Evolutionary conservation across 2,329 filamentous ascomycete genomes (phyloP).

Genomic region (Cladosporium sp.): DNA sequence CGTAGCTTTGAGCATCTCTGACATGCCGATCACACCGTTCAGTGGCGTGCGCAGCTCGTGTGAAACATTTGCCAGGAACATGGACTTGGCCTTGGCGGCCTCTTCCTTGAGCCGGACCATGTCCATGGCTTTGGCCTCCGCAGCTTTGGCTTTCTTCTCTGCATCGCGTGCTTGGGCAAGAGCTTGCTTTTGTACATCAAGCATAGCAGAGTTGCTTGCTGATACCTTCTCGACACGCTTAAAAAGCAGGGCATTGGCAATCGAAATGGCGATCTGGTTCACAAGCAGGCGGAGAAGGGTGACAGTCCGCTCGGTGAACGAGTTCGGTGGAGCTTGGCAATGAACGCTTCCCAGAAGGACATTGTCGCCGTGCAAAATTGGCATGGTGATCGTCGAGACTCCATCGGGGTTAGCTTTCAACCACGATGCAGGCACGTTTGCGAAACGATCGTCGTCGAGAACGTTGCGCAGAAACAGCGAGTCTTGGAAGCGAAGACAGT

Average conservation of each 20-base stretch:
- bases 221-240: slow-evolving; percentile 73
- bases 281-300: slow-evolving; percentile 65
- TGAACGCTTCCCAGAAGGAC: slow-evolving; percentile 73
- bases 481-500: slow-evolving; percentile 75
- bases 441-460: slow-evolving; percentile 73
- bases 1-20: slow-evolving; percentile 61
- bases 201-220: slow-evolving; percentile 75
- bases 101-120: slow-evolving; percentile 82
- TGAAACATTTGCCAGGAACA: slow-evolving; percentile 63
- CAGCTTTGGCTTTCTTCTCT: slow-evolving; percentile 73
- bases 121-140: slow-evolving; percentile 73
- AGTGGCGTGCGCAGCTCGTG: slow-evolving; percentile 60
- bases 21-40: slow-evolving; percentile 59
- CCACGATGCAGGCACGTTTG: slow-evolving; percentile 71
- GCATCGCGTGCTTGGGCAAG: slow-evolving; percentile 70
- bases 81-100: slow-evolving; percentile 78
- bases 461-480: slow-evolving; percentile 73
- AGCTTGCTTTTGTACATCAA: slow-evolving; percentile 72
- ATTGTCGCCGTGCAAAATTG: slow-evolving; percentile 71
- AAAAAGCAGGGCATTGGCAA: slow-evolving; percentile 65
- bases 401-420: slow-evolving; percentile 67
- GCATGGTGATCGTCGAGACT: slow-evolving; percentile 76
- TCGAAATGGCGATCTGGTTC: slow-evolving; percentile 70
- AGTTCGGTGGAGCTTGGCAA: slow-evolving; percentile 71
- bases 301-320: slow-evolving; percentile 69